Evolutionary conservation across 768 basidiomycete species (phyloP), one percentile per base, ranked within the genome.

Genomic region (Hericium coralloides): DNA sequence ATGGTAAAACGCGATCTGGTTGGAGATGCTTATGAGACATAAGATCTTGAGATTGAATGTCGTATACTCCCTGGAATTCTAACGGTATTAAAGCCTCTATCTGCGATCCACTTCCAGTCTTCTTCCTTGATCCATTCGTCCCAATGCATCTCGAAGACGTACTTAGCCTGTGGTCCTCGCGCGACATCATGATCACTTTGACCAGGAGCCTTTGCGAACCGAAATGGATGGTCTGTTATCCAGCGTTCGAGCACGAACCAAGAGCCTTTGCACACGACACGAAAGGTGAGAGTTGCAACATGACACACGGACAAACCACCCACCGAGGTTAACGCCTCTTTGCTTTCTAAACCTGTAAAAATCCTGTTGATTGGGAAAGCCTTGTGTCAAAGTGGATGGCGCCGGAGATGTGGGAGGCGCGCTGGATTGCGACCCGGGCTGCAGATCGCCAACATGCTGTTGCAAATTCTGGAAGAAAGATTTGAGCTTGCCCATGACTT

Each of bases 161-260:
- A 66, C 65, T 81, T 75, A 0, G 74, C 73, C 26, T 73, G 59
- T 12, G 65, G 14, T 2, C 87, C 86, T 12, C 66, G 74, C 12
- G 87, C 89, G 20, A 90, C 75, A 65, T 88, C 85, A 15, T 85
- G 70, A 62, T 89, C 87, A 63, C 85, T 87, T 61, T 86, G 77
- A 0, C 74, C 82, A 3, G 84, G 82, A 18, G 69, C 57, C 12
- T 59, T 66, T 9, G 89, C 86, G 15, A 68, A 66, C 2, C 68
- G 71, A 63, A 84, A 92, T 0, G 85, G 85, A 0, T 67, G 50
- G 2, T 81, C 78, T 14, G 80, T 66, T 39, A 92, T 88, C 89
- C 89, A 92, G 37, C 79, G 72, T 68, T 92, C 89, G 17, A 89
- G 77, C 3, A 87, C 83, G 60, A 92, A 91, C 87, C 86, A 89